Base-by-base conservation (phyloP, 768 basidiomycete species). In the Filobasidium floriforme region DNA sequence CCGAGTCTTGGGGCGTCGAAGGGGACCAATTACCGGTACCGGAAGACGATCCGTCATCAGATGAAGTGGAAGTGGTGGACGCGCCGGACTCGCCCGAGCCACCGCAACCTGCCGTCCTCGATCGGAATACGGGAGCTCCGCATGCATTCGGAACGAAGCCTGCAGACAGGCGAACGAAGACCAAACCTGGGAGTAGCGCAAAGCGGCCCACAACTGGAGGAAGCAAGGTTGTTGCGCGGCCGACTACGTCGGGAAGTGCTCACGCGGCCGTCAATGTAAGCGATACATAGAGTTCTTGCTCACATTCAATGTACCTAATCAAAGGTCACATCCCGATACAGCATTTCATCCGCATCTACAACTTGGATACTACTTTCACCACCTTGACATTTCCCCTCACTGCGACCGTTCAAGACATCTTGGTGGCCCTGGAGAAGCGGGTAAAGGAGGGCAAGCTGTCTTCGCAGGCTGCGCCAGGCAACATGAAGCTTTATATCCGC, bases 331-430 rank as follows among this genome's bases (percentile, higher is more conserved):
- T 5, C 3, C 46, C 22, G 46, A 49, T 49, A 3, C 46, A 78
- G 77, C 87, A 85, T 71, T 82, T 81, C 67, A 85, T 94, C 66
- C 85, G 91, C 54, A 87, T 96, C 65, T 89, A 90, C 74, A 84
- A 87, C 19, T 83, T 84, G 57, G 87, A 89, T 71, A 84, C 84
- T 55, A 83, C 85, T 10, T 89, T 86, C 74, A 87, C 89, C 65
- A 84, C 89, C 64, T 83, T 89, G 28, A 81, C 83, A 15, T 85
- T 89, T 60, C 82, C 83, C 0, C 79, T 88, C 57, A 77, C 80
- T 19, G 84, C 86, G 11, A 90, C 87, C 1, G 89, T 90, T 1
- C 82, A 82, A 12, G 84, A 87, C 29, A 75, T 96, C 59, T 84
- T 84, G 7, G 81, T 83, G 1, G 82, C 80, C 52, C 80, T 93